A percentile compares a stretch with the other conserved stretches of the same genome.
These are phyloP conservation scores for Nakazawaea populi DNA, from an alignment of 805 yeast genomes.

Conservation along the genomic window DNA sequence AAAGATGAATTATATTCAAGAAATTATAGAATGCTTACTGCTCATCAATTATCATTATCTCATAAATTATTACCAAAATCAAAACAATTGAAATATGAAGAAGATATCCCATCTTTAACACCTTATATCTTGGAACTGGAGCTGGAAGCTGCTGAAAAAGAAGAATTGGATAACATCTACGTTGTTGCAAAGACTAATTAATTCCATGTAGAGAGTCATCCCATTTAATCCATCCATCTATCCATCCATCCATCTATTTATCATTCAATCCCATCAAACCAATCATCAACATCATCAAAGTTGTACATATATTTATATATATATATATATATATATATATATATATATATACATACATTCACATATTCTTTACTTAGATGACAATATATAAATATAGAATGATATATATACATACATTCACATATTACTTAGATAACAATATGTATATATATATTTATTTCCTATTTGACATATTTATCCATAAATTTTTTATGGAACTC, in stretches of 20 bases:
- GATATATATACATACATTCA: background rate
- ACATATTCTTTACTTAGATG: background rate
- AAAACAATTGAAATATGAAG: constrained; percentile 73
- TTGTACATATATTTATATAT: too few relatives aligned
- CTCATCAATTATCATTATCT: constrained; percentile 80
- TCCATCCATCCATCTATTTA: background rate
- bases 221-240: background rate
- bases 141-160: constrained; percentile 84
- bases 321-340: background rate
- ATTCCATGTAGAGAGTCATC: background rate
- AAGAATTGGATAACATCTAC: constrained; percentile 75
- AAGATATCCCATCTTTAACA: constrained; percentile 75
- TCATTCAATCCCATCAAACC: too few relatives aligned
- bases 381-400: background rate
- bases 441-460: too few relatives aligned
- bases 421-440: background rate
- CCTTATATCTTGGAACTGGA: constrained; percentile 94
- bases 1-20: constrained; percentile 81
- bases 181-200: constrained; percentile 17
- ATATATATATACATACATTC: background rate
- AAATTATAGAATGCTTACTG: constrained; percentile 86
- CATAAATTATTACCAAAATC: constrained; percentile 80
- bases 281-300: too few relatives aligned
- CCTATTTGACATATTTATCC: constrained; percentile 29
- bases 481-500: constrained; percentile 36